Conservation (phyloP, 257 asterid genomes). For the Ballota nigra region DNA sequence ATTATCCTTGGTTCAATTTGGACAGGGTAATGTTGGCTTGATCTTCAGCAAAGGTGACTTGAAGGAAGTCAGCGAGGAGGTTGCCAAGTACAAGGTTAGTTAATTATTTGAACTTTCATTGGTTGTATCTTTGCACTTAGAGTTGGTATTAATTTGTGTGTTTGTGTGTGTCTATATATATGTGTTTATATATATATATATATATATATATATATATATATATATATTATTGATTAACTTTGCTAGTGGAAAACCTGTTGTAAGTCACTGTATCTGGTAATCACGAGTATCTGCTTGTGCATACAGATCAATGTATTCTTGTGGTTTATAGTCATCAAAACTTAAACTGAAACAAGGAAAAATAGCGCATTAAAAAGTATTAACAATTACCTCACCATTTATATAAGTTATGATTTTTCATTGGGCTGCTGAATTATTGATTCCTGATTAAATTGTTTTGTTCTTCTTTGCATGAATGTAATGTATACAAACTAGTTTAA, state of each 20-base stretch:
- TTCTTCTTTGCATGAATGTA: background rate
- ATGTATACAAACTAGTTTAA: background rate
- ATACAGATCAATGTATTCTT: background rate
- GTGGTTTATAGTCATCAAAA: too few relatives aligned
- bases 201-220: too few relatives aligned
- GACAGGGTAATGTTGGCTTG: slow-evolving; percentile 91
- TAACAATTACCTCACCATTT: background rate
- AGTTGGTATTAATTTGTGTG: too few relatives aligned
- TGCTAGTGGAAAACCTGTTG: background rate
- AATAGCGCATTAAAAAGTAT: background rate
- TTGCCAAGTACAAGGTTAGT: slow-evolving; percentile 80
- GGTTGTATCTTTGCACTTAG: too few relatives aligned
- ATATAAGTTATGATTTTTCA: too few relatives aligned
- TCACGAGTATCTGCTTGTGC: background rate
- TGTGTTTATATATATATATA: background rate
- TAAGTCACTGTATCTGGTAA: too few relatives aligned
- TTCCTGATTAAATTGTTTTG: background rate
- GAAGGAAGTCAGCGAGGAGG: slow-evolving; percentile 98
- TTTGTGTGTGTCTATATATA: background rate
- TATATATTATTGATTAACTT: background rate
- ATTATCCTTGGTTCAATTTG: background rate
- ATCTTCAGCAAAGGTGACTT: slow-evolving; percentile 94
- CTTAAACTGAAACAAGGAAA: background rate
- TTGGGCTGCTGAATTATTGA: background rate
- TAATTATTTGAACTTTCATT: too few relatives aligned